Conservation (phyloP, 805 yeast species). For the Ogataea siamensis region DNA sequence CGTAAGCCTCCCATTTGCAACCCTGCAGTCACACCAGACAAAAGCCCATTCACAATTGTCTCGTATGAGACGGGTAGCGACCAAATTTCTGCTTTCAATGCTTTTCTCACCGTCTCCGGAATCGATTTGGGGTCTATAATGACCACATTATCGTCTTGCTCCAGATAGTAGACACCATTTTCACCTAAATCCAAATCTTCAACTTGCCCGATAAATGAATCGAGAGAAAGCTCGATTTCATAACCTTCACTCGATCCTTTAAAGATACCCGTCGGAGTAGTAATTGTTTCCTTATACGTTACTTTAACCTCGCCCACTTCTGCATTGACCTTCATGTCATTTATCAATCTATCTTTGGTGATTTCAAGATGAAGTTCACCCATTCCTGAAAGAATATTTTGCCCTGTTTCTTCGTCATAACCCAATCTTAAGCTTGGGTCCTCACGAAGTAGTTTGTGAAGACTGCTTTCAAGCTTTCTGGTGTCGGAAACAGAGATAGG, state of each 20-base stretch:
- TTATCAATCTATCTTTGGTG: constrained; percentile 72
- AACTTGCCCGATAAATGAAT: constrained; percentile 35
- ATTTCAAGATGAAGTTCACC: constrained; percentile 95
- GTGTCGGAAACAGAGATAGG: constrained; percentile 83
- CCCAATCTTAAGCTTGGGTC: constrained; percentile 82
- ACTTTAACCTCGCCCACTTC: constrained; percentile 83
- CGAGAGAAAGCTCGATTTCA: constrained; percentile 27
- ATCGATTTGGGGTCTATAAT: constrained; percentile 35
- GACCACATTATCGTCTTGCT: constrained; percentile 47
- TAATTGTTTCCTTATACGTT: constrained; percentile 75
- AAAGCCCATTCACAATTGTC: constrained; percentile 49
- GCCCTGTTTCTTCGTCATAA: constrained; percentile 83
- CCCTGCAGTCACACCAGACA: constrained; percentile 59
- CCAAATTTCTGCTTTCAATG: constrained; percentile 38
- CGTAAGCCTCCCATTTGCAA: constrained; percentile 67
- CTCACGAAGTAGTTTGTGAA: constrained; percentile 67
- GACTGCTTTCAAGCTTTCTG: constrained; percentile 67
- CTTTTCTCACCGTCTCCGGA: constrained; percentile 26
- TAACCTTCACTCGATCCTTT: constrained; percentile 27
- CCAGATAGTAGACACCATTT: constrained; percentile 39
- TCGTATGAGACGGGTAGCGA: constrained; percentile 45
- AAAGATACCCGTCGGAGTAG: constrained; percentile 22
- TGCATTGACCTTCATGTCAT: constrained; percentile 78
- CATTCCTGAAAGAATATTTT: constrained; percentile 90
- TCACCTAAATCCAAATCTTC: constrained; percentile 33